Conservation (phyloP, 441 rosid genomes). For the Erysimum cheiri region DNA sequence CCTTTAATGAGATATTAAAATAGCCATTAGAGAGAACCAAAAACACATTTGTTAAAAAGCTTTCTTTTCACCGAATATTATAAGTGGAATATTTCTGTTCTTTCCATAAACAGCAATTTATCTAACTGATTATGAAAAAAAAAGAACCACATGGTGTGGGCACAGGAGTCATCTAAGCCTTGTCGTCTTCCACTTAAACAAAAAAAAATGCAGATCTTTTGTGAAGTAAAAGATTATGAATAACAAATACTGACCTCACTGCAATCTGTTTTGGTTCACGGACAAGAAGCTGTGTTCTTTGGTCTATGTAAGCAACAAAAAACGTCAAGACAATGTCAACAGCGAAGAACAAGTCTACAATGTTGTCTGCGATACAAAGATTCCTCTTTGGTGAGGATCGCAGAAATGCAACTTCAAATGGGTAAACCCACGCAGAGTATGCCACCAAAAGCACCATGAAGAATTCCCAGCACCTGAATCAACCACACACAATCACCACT, state of each 20-base stretch:
- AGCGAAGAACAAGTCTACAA: constrained; percentile 67
- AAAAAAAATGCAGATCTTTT: background rate
- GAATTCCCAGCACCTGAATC: constrained; percentile 64
- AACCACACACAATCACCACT: constrained; percentile 7
- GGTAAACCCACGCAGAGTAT: constrained; percentile 72
- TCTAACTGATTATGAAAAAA: constrained; percentile 29
- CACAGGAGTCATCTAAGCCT: constrained; percentile 39
- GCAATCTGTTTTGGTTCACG: constrained; percentile 58
- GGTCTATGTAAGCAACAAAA: constrained; percentile 63
- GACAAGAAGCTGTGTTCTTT: constrained; percentile 62
- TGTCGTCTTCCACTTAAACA: constrained; percentile 30
- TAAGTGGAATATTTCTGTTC: constrained; percentile 37
- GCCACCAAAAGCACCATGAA: constrained; percentile 70
- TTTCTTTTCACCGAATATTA: constrained; percentile 22
- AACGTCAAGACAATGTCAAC: constrained; percentile 69
- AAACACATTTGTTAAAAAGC: constrained; percentile 3
- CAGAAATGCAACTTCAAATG: constrained; percentile 65
- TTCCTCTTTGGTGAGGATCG: constrained; percentile 44
- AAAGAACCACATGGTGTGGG: constrained; percentile 46
- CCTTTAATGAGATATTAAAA: constrained; percentile 46
- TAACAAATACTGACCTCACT: constrained; percentile 54
- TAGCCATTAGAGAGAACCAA: constrained; percentile 28
- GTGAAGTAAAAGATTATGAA: constrained; percentile 19
- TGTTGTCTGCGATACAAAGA: constrained; percentile 57
- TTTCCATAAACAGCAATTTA: constrained; percentile 38